A percentile compares a stretch with the other conserved stretches of the same genome.
phyloP scores from a whole-genome alignment of 2,329 filamentous ascomycete genomes.

The Ciborinia camelliae region DNA sequence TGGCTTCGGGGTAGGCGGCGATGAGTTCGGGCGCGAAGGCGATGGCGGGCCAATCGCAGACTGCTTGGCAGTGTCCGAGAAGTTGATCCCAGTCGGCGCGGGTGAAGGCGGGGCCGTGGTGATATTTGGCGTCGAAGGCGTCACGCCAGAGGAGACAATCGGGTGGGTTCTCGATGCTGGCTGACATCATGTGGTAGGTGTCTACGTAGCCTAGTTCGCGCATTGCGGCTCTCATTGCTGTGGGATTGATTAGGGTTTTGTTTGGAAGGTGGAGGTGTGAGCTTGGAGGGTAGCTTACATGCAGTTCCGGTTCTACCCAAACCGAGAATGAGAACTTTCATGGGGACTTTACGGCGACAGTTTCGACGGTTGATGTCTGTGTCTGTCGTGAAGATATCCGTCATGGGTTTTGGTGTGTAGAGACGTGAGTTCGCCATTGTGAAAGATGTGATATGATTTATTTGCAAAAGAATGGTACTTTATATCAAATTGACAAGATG shows the following conservation, averaged over 20 bases:
- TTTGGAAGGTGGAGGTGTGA: neutral
- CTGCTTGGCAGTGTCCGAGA: constrained; percentile 52
- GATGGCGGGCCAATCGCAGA: constrained; percentile 29
- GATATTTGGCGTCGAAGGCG: constrained; percentile 60
- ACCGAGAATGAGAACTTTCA: constrained; percentile 69
- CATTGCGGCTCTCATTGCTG: constrained; percentile 62
- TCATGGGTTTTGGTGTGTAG: constrained; percentile 46
- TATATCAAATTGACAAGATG: neutral
- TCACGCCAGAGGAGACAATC: constrained; percentile 68
- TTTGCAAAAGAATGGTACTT: neutral
- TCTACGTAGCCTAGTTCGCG: constrained; percentile 64
- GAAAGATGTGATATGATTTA: neutral
- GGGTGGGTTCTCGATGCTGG: constrained; percentile 63
- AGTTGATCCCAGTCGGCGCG: constrained; percentile 68
- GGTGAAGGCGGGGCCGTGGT: constrained; percentile 57
- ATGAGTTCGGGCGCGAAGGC: constrained; percentile 36
- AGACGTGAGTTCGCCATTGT: constrained; percentile 25
- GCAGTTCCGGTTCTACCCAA: constrained; percentile 69
- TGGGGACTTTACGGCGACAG: constrained; percentile 64
- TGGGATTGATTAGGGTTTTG: neutral
- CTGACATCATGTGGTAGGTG: constrained; percentile 72
- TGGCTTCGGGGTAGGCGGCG: constrained; percentile 25
- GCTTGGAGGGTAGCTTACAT: constrained; percentile 48
- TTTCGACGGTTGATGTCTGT: constrained; percentile 65
- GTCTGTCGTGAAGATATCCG: constrained; percentile 61